Evolutionary conservation across 202 grass and related monocot genomes (phyloP), one percentile per base, ranked within the genome.

Genomic region (Schoenoplectus tabernaemontani): DNA sequence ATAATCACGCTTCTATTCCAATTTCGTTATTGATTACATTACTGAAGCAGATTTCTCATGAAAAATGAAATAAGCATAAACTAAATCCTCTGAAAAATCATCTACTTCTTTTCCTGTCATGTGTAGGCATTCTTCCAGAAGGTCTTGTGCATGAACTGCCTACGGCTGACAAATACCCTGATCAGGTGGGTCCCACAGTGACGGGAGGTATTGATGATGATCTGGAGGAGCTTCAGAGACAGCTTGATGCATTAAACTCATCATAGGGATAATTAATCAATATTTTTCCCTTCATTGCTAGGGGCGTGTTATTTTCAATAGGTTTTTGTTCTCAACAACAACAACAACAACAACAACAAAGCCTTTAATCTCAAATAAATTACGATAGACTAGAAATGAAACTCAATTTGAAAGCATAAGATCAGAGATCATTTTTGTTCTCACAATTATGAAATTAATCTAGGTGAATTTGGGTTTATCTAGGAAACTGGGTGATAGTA

Each of bases 141-240:
- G 95, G 95, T 23, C 91, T 97, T 77, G 75, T 90, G 41, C 89
- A 83, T 28, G 95, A 98, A 61, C 95, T 98, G 76, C 95, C 95
- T 48, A 75, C 67, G 60, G 95, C 90, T 46, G 95, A 98, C 59
- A 83, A 76, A 41, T 90, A 86, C 56, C 15, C 83, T 64, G 89
- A 83, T 57, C 82, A 83, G 83, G 26, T 54, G 19, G 84, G 53
- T n/a, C 44, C 60, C 22, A 78, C 56, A 47, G 86, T 30, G 41
- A 70, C 78, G 3, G 46, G 44, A 19, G 72, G 74, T 57, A 59
- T 90, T 7, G 69, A 73, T 73, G 69, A 94, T 79, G 89, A 98
- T 75, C 86, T 98, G 38, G 91, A 90, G 77, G 95, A 90, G 72
- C 91, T 98, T 41, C 95, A 92, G 76, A 86, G 91, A 23, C 95